Base-by-base conservation (phyloP, 116 monocot genomes). In the Dioscorea cayenensis region DNA sequence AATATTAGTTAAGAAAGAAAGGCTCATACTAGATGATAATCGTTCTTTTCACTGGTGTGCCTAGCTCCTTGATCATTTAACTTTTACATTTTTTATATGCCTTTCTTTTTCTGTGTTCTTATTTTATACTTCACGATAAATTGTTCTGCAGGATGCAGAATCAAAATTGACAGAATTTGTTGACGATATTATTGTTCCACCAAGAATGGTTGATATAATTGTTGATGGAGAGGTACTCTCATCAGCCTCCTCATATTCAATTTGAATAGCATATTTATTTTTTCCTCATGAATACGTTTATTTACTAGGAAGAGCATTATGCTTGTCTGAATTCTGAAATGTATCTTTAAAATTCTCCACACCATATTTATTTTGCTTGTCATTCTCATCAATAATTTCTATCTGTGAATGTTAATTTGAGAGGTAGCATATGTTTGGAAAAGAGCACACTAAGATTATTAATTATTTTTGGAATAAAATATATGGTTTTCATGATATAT, bases 151-250 rank as follows among this genome's bases (percentile, higher is more conserved):
- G 96, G 92, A 66, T 38, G 87, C 96, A 65, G 96, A 96, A 67
- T 90, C 89, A 50, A 96, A 92, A 65, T 72, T 96, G 82, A 81
- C 90, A 72, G 85, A 80, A 74, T 92, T 96, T 82, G 96, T 96
- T 19, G 96, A 96, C 74, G 96, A 96, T 69, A 96, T 92, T 36
- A 88, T 96, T 79, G 84, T 92, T 23, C 84, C 96, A 20, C 96
- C 96, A 69, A 86, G 92, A 72, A 92, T 96, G 96, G 75, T 96
- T 66, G 96, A 96, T 64, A 81, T 90, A 66, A 81, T 96, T 80
- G 80, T 90, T 71, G 96, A 90, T 71, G 90, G 96, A 49, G 96
- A 92, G 92, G 96, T 96, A 63, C 65, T 80, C 14, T 66, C 74
- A 21, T 25, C 3, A 68, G 55, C 28, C 12, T 49, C 16, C 25